A percentile compares a stretch with the other conserved stretches of the same genome.
Conservation (phyloP, 805 yeast genomes). For the Spathaspora gorwiae region DNA sequence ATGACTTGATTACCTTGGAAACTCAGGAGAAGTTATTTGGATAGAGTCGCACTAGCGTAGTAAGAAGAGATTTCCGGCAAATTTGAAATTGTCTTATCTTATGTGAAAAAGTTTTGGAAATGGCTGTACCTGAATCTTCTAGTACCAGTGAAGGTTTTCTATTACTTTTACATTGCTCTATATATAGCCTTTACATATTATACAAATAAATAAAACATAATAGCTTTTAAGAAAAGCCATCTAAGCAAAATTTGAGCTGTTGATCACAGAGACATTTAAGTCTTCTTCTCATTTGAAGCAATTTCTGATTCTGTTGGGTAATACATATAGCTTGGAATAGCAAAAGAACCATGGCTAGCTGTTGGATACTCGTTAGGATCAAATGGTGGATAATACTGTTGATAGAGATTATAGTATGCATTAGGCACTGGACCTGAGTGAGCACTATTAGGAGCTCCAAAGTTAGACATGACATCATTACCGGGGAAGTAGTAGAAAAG, state of each 20-base stretch:
- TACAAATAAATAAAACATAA: too few species aligned
- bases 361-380: slow-evolving; percentile 1
- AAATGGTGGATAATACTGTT: slow-evolving; percentile 5
- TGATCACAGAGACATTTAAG: neutral
- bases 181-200: too few species aligned
- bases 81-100: too few species aligned
- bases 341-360: slow-evolving; percentile 2
- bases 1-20: slow-evolving; percentile 18
- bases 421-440: neutral
- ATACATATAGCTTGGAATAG: slow-evolving; percentile 6
- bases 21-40: slow-evolving; percentile 16
- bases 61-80: too few species aligned
- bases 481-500: slow-evolving; percentile 8
- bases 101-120: too few species aligned
- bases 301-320: slow-evolving; percentile 8
- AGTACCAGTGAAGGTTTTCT: too few species aligned
- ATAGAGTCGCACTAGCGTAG: too few species aligned
- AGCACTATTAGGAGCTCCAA: neutral
- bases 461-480: neutral
- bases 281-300: slow-evolving; percentile 6
- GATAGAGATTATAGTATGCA: slow-evolving; percentile 7
- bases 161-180: too few species aligned
- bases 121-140: too few species aligned
- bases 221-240: too few species aligned
- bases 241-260: too few species aligned